Evolutionary conservation across 2,329 filamentous ascomycete genomes (phyloP).

Genomic region (Westerdykella aurantiaca): DNA sequence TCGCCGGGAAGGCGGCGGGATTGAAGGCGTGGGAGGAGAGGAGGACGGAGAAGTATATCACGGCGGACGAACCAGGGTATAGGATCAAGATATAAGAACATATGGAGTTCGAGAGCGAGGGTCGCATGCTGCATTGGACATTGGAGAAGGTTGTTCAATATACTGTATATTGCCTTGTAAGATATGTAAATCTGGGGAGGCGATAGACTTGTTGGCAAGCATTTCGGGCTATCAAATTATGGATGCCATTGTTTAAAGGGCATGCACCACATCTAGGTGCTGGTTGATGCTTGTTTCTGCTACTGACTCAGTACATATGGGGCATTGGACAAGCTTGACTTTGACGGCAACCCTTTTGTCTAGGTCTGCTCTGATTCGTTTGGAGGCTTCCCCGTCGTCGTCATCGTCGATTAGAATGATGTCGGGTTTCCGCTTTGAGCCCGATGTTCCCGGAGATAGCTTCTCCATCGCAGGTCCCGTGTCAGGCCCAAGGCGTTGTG

Average conservation of each 20-base stretch:
- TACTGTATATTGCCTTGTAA: neutral
- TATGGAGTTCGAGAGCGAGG: neutral
- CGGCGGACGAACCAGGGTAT: constrained; percentile 2
- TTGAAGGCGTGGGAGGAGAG: constrained; percentile 30
- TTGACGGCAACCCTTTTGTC: constrained; percentile 13
- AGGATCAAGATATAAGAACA: constrained; percentile 3
- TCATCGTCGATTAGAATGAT: constrained; percentile 4
- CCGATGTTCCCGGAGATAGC: constrained; percentile 2
- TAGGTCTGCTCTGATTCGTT: constrained; percentile 11
- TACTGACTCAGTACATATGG: constrained; percentile 33
- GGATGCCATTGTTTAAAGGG: constrained; percentile 4
- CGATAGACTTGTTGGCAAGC: neutral
- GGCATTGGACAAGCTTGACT: constrained; percentile 31
- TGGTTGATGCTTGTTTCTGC: constrained; percentile 34
- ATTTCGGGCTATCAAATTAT: neutral
- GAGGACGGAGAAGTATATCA: constrained; percentile 13
- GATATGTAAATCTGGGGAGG: neutral
- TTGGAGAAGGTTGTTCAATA: neutral
- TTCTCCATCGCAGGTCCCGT: neutral
- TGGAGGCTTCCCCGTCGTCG: constrained; percentile 9
- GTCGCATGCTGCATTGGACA: neutral
- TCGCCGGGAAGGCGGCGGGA: constrained; percentile 35
- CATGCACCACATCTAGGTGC: constrained; percentile 35
- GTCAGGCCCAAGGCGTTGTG: neutral
- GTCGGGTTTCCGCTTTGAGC: constrained; percentile 9